phyloP scores from a whole-genome alignment of 495 filamentous ascomycete genomes.

The Penicillium chermesinum region DNA sequence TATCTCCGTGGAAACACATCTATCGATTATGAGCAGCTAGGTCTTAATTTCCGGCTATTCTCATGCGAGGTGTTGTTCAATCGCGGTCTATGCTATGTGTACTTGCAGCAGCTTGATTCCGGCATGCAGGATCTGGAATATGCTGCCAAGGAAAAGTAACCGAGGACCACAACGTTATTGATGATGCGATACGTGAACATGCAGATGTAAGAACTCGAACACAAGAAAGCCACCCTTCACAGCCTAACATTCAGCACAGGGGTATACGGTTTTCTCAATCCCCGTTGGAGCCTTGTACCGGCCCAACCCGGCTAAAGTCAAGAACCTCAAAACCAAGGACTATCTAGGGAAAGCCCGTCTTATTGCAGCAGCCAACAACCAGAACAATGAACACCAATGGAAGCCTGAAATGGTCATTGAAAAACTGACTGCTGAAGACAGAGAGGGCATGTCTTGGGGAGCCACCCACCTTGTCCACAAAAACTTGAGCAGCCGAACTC shows the following conservation, averaged over 20 bases:
- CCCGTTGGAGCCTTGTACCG: constrained; percentile 92
- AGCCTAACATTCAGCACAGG: constrained; percentile 47
- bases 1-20: constrained; percentile 94
- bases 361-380: constrained; percentile 74
- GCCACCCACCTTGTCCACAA: constrained; percentile 87
- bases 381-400: constrained; percentile 22
- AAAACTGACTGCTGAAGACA: constrained; percentile 58
- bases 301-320: constrained; percentile 95
- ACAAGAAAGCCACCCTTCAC: background rate
- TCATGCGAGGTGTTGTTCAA: constrained; percentile 99
- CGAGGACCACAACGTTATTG: constrained; percentile 93
- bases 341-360: constrained; percentile 92
- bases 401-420: constrained; percentile 16
- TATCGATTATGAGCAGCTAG: constrained; percentile 97
- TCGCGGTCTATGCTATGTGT: constrained; percentile 94
- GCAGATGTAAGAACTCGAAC: constrained; percentile 63
- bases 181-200: constrained; percentile 89
- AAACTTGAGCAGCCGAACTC: constrained; percentile 63
- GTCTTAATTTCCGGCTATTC: constrained; percentile 91
- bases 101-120: constrained; percentile 81
- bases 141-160: constrained; percentile 96
- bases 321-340: constrained; percentile 93
- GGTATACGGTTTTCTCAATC: constrained; percentile 98
- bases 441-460: constrained; percentile 83
- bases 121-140: constrained; percentile 89